These are phyloP conservation scores for Testicularia cyperi DNA, from an alignment of 1,284 basidiomycete genomes.

Conservation along the genomic window DNA sequence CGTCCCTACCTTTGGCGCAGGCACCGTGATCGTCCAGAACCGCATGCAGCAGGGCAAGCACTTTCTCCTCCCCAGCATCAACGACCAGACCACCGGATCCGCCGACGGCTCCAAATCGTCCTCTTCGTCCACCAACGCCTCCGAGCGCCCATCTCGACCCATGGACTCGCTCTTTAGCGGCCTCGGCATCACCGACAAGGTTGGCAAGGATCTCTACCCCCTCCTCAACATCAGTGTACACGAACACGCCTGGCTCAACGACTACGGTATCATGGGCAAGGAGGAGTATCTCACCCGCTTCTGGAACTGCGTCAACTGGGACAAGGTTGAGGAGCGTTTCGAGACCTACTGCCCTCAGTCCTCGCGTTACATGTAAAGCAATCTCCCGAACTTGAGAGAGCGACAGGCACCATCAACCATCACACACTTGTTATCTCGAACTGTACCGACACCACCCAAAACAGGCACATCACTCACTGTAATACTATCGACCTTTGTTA, in stretches of 20 bases:
- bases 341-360: conserved; percentile 33
- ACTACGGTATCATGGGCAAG: conserved; percentile 92
- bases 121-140: conserved; percentile 32
- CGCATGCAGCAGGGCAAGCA: conserved; percentile 42
- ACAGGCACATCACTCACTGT: no score
- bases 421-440: no score
- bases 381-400: no score
- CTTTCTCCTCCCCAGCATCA: conserved; percentile 41
- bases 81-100: conserved; percentile 38
- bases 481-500: no score
- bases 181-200: conserved; percentile 32
- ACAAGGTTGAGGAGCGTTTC: conserved; percentile 50
- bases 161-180: conserved; percentile 22
- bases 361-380: conserved; percentile 14
- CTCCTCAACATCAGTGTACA: conserved; percentile 82
- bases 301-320: conserved; percentile 87
- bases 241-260: conserved; percentile 86
- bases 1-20: conserved; percentile 82
- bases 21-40: conserved; percentile 75
- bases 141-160: conserved; percentile 11
- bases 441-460: no score
- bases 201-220: conserved; percentile 71
- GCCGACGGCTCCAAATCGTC: conserved; percentile 42
- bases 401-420: no score
- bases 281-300: conserved; percentile 85